A percentile compares a stretch with the other conserved stretches of the same genome.
phyloP scores from a whole-genome alignment of 176 grass and related monocot genomes.

The Cenchrus purpureus region DNA sequence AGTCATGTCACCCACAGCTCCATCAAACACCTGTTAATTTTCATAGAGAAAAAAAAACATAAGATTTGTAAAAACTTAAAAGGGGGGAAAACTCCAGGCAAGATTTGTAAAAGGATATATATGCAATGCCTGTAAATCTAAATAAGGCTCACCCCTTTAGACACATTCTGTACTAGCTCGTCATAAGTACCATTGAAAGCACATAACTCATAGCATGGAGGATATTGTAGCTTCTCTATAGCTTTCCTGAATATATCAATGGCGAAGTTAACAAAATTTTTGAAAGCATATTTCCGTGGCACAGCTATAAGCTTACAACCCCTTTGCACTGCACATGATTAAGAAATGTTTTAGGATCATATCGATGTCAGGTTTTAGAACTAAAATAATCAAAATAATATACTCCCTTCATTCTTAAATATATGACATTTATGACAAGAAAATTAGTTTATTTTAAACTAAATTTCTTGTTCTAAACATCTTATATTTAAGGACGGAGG shows the following conservation, averaged over 20 bases:
- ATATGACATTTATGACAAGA: no score
- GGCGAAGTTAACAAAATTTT: constrained; percentile 47
- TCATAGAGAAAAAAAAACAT: not conserved
- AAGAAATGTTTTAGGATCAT: not conserved
- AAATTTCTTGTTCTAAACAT: no score
- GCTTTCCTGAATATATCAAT: constrained; percentile 55
- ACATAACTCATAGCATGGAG: constrained; percentile 14
- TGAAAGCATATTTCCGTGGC: constrained; percentile 47
- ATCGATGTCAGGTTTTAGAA: not conserved
- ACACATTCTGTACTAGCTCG: constrained; percentile 54
- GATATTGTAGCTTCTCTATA: constrained; percentile 26
- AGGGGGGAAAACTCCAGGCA: not conserved
- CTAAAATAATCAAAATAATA: no score
- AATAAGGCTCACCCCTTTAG: constrained; percentile 36
- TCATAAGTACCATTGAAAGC: constrained; percentile 30
- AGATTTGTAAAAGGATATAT: not conserved
- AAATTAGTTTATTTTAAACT: no score
- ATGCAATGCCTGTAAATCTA: not conserved
- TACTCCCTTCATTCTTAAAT: no score
- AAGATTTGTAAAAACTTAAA: not conserved
- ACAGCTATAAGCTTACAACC: constrained; percentile 49
- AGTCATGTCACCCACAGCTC: constrained; percentile 61
- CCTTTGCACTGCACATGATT: constrained; percentile 3
- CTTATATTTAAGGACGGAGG: no score
- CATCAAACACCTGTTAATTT: not conserved